Base-by-base conservation (phyloP, 495 filamentous ascomycete species). In the Penicillium atrosanguineum region DNA sequence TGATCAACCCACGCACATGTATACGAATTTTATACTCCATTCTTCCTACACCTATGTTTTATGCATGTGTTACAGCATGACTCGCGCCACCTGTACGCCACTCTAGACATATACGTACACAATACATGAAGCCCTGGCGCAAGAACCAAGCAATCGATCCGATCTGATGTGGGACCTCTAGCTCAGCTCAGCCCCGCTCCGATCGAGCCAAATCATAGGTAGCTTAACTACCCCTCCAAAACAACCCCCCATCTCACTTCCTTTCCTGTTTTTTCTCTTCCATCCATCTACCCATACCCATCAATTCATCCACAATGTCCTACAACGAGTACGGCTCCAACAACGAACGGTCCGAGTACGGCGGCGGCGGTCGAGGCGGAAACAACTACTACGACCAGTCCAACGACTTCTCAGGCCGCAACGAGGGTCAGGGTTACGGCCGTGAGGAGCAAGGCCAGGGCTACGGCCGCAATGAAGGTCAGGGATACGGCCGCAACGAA, bases 311-410 rank as follows among this genome's bases (percentile, higher is more conserved):
- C 53, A 55, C 48, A 40, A 63, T 64, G 61, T 55, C 50, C 19
- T 61, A 59, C 26, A 19, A 47, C 40, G 49, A 56, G 23, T 50
- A 62, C 15, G 29, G 52, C 19, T 60, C 54, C 37, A 38, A 52
- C 23, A 46, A 50, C 46, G 44, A 44, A 7, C 55, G 38, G 34
- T n/a, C 21, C 21, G 46, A 44, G n/a, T 37, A 56, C 20, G 43
- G 44, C 50, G 47, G 55, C 46, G 52, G 55, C 28, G 39, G 45
- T 48, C 31, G 36, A 40, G 28, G 44, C 48, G 46, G 49, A 52
- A 18, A 29, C 14, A 46, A 53, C 48, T 57, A 59, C 55, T 56
- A 60, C 61, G 52, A 61, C 45, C 50, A 62, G 9, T 46, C 43
- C 57, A 21, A 49, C 18, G 43, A 45, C 44, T 52, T 51, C 53